phyloP scores from a whole-genome alignment of 768 basidiomycete species.

The Podaxis pistillaris region DNA sequence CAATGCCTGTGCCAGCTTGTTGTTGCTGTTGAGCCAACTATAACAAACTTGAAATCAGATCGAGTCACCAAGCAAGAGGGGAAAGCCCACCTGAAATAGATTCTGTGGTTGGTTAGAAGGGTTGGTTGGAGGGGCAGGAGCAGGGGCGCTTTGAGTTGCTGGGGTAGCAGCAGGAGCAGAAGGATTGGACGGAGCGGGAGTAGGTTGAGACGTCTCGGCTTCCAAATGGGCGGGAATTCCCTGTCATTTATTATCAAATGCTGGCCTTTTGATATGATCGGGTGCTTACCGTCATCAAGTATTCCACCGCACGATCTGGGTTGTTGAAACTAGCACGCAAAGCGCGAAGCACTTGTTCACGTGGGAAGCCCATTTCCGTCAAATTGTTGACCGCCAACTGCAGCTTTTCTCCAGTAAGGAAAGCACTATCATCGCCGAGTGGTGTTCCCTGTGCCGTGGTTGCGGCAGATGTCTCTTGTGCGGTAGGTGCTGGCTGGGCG shows the following conservation, averaged over 20 bases:
- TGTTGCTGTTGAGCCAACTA: conserved; percentile 77
- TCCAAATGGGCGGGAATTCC: conserved; percentile 77
- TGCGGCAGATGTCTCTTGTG: conserved; percentile 25
- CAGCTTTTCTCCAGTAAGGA: conserved; percentile 75
- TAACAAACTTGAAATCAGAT: conserved; percentile 3
- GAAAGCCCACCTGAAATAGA: conserved; percentile 71
- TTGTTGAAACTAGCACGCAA: conserved; percentile 96
- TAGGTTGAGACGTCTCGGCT: conserved; percentile 40
- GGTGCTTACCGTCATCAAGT: conserved; percentile 80
- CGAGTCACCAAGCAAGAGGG: neutral
- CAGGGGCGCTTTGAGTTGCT: conserved; percentile 31
- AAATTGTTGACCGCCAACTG: conserved; percentile 80
- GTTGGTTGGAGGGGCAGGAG: conserved; percentile 35
- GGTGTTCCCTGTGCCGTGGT: conserved; percentile 30
- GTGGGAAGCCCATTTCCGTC: conserved; percentile 91
- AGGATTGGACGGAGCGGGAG: conserved; percentile 24
- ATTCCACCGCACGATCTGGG: conserved; percentile 97
- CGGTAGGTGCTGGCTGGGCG: conserved; percentile 28
- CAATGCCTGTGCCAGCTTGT: conserved; percentile 40
- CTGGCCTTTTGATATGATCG: conserved; percentile 3
- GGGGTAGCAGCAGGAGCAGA: conserved; percentile 33
- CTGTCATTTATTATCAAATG: conserved; percentile 35
- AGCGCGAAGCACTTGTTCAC: conserved; percentile 81
- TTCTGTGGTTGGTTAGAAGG: conserved; percentile 66
- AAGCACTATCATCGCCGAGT: conserved; percentile 52